phyloP scores from a whole-genome alignment of 352 stramenopile genomes.

The Phytophthora citricola region DNA sequence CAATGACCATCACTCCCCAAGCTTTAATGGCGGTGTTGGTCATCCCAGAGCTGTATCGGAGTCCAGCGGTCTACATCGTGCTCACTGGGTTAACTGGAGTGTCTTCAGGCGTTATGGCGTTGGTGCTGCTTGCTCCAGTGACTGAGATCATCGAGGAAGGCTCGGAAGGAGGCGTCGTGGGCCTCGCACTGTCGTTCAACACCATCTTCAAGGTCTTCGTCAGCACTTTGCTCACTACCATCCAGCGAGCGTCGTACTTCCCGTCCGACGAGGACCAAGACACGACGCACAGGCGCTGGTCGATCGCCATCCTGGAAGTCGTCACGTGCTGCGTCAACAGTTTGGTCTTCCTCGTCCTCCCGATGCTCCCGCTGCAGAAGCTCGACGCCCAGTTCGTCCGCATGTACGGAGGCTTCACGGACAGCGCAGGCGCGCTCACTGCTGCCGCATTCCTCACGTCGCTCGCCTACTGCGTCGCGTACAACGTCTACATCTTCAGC shows the following conservation, averaged over 20 bases:
- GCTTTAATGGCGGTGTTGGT: constrained; percentile 33
- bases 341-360: constrained; percentile 38
- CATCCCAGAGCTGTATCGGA: constrained; percentile 35
- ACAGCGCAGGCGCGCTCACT: constrained; percentile 42
- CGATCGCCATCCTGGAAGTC: constrained; percentile 39
- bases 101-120: constrained; percentile 39
- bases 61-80: constrained; percentile 34
- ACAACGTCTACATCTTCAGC: constrained; percentile 56
- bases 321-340: constrained; percentile 50
- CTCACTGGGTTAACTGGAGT: constrained; percentile 37
- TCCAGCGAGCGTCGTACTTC: constrained; percentile 48
- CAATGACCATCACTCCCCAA: constrained; percentile 38
- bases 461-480: constrained; percentile 54
- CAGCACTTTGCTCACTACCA: constrained; percentile 46
- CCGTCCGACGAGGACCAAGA: constrained; percentile 24
- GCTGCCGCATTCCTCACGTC: constrained; percentile 45
- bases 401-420: constrained; percentile 75
- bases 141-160: constrained; percentile 72
- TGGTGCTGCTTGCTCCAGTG: constrained; percentile 48
- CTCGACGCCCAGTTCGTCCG: constrained; percentile 67
- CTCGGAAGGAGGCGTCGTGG: constrained; percentile 62
- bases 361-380: constrained; percentile 60
- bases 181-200: constrained; percentile 60
- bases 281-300: constrained; percentile 32
- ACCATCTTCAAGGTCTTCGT: constrained; percentile 58